These are phyloP conservation scores for Botrytis porri DNA, from an alignment of 2,329 filamentous ascomycete genomes.

Conservation along the genomic window DNA sequence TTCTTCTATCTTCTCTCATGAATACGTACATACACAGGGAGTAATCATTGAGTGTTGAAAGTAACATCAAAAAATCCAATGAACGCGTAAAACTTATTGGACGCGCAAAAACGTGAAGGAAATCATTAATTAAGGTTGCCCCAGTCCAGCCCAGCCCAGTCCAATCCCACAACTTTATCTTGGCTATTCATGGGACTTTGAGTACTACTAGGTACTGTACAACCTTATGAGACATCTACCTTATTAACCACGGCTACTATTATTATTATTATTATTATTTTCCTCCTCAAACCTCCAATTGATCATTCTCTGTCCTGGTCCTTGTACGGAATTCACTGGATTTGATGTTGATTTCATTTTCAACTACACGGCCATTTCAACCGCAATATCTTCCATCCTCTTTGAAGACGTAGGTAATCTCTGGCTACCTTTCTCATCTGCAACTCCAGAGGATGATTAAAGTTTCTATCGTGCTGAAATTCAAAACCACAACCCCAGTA, in stretches of 20 bases:
- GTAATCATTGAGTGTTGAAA: background rate
- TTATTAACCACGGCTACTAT: background rate
- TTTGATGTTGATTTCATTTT: background rate
- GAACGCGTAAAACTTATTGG: background rate
- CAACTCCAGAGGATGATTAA: slow-evolving; percentile 11
- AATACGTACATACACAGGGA: no score
- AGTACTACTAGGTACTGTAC: background rate
- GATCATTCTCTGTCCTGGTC: background rate
- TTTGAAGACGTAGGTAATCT: background rate
- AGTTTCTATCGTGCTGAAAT: slow-evolving; percentile 20
- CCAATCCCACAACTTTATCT: background rate
- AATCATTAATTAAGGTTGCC: background rate
- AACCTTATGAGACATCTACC: slow-evolving; percentile 9
- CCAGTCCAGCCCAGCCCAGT: background rate
- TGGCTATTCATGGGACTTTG: background rate
- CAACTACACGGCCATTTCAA: background rate
- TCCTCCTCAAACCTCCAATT: background rate
- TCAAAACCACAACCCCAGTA: background rate
- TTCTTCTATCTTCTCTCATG: background rate
- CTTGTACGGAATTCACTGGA: background rate
- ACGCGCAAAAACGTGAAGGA: slow-evolving; percentile 4
- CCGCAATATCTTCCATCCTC: background rate
- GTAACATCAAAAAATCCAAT: background rate
- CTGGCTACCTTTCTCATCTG: background rate
- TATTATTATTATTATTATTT: background rate